Evolutionary conservation across 306 rosid genomes (phyloP), one percentile per base, ranked within the genome.

Genomic region (Amphicarpaea edgeworthii): DNA sequence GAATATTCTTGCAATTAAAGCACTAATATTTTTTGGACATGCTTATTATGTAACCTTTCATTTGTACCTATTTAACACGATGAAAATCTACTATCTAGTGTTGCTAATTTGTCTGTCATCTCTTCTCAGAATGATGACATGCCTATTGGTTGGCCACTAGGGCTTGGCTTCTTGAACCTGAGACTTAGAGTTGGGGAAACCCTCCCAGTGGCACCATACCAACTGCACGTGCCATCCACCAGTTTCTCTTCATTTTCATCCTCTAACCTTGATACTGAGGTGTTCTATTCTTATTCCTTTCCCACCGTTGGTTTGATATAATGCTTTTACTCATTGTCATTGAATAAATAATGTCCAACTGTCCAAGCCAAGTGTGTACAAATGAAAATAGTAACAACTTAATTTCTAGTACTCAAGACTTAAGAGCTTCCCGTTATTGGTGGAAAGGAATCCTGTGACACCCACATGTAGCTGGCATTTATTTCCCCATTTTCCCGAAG

Each of bases 251-350:
- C 97, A 49, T 80, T 89, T 51, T 89, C 90, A 54, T 91, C 98
- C 85, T 91, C 98, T 72, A 86, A 84, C 82, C 96, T 93, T 19
- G 97, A 91, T 63, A 93, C 97, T 12, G 86, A 86, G 98, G 98
- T 93, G 7, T 55, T 28, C 54, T 62, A 0, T 69, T 72, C 64
- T 58, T 46, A 45, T 68, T 58, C 58, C 75, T 77, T 17, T 72
- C 19, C 21, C 16, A 43, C n/a, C 12, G 2, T 10, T 60, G 59
- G 45, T 47, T 41, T 32, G 19, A 38, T 30, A 46, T 60, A 8
- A 24, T 23, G 63, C n/a, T 54, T 65, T 62, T 41, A 72, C 51
- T 47, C 26, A 63, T 61, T 32, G 37, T 20, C 70, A 23, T 49
- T 28, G 34, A 60, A 26, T 60, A 24, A 37, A 16, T 4, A 72